Base-by-base conservation (phyloP, 192 early-diverging fungal species). In the Podila minutissima region DNA sequence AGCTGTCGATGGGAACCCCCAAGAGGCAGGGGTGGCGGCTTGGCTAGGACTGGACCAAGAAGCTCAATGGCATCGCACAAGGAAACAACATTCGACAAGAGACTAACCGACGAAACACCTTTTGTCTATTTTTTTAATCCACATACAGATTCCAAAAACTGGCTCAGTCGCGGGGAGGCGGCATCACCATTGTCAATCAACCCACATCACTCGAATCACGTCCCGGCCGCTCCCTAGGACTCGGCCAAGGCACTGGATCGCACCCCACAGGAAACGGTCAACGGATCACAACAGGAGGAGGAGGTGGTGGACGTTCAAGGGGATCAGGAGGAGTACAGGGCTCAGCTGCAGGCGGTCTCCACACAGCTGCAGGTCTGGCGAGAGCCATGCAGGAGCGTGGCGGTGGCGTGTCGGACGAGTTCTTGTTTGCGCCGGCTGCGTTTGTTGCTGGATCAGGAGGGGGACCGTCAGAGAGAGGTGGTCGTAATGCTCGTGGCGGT, bases 351-450 rank as follows among this genome's bases (percentile, higher is more conserved):
- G 50, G 64, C 9, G 75, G 77, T 15, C 8, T 81, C 62, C 77
- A 69, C 24, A 81, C 77, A 3, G 22, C 66, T 55, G 61, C 60
- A 41, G 77, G 77, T 29, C 41, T 81, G 7, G 77, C 77, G 4
- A 72, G 77, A 65, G 77, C 66, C 2, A 81, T 81, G 77, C 77
- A 81, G 67, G 77, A 81, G 51, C 77, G 77, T 57, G 77, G 77
- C 0, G 50, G 61, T 10, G 77, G 77, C 17, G 77, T 81, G 0
- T 53, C 77, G 38, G 71, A 81, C 32, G 62, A 5, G 28, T 81
- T 81, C 37, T 63, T 81, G 55, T 69, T 81, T 24, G 48, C 51
- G 3, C 77, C 77, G 13, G 38, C 59, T 49, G 59, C 26, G 6
- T 24, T 50, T 4, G 13, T 49, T 22, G 57, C 37, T n/a, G 26